Conservation (phyloP, 169 alveolate species). For the Plasmodium vivax region DNA sequence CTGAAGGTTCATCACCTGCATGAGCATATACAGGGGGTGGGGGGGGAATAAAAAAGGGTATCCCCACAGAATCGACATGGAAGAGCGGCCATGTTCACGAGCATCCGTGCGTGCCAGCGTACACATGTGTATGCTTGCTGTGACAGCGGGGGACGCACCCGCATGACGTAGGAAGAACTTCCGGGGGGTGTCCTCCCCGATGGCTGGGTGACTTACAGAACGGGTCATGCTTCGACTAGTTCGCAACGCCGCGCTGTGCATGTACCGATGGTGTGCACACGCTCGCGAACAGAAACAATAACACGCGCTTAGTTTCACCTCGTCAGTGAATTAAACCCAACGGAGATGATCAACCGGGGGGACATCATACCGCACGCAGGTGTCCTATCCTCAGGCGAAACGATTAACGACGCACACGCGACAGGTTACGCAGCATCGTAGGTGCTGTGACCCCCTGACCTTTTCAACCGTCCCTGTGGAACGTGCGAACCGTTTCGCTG, state of each 20-base stretch:
- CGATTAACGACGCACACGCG: not conserved
- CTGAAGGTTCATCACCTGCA: not conserved
- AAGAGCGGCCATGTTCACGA: not conserved
- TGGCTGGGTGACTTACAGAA: not conserved
- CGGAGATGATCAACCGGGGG: not conserved
- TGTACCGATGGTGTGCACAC: not conserved
- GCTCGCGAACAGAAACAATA: not conserved
- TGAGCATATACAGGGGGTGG: not conserved
- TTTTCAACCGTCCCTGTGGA: not conserved
- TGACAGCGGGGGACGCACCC: not conserved
- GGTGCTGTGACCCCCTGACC: not conserved
- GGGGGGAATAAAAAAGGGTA: not conserved
- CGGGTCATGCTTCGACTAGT: not conserved
- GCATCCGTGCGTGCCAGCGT: not conserved
- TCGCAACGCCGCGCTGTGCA: not conserved
- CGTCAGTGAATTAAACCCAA: not conserved
- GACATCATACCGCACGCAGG: not conserved
- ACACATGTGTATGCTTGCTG: not conserved
- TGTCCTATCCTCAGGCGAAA: not conserved
- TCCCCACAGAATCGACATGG: not conserved
- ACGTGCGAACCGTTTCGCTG: not conserved
- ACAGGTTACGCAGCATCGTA: not conserved
- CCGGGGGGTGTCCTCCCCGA: not conserved
- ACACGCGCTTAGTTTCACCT: not conserved
- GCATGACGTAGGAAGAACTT: not conserved